Percentiles rank a stretch among this genome's conserved stretches.
These are phyloP conservation scores for Globisporangium lucens DNA, from an alignment of 352 stramenopile species.

Conservation along the genomic window DNA sequence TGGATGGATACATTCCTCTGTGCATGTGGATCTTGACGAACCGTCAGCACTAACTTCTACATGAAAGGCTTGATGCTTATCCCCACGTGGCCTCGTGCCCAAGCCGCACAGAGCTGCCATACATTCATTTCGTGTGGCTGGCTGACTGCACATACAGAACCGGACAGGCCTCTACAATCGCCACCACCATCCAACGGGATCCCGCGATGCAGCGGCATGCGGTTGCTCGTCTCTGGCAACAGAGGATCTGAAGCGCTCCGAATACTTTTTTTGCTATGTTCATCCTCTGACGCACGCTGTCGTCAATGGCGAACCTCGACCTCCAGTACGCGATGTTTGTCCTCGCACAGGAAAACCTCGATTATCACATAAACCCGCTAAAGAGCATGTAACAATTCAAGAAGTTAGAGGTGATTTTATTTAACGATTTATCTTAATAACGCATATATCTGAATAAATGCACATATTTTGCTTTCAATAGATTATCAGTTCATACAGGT, in stretches of 20 bases:
- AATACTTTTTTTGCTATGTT: neutral
- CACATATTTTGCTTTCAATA: too few relatives aligned
- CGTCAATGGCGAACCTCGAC: neutral
- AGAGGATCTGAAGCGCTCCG: neutral
- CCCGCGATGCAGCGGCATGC: neutral
- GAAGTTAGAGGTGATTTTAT: neutral
- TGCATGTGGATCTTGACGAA: neutral
- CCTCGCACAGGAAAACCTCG: neutral
- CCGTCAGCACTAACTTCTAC: neutral
- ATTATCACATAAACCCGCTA: neutral
- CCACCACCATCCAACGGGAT: neutral
- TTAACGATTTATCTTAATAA: neutral
- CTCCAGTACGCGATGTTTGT: neutral
- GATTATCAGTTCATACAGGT: too few relatives aligned
- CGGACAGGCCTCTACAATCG: neutral
- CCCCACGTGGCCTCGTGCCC: too few relatives aligned
- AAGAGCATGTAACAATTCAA: neutral
- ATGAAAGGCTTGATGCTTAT: too few relatives aligned
- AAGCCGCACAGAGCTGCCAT: too few relatives aligned
- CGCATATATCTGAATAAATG: neutral
- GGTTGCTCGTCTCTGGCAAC: neutral
- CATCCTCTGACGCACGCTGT: neutral
- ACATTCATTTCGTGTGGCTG: too few relatives aligned
- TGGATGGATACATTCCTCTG: neutral
- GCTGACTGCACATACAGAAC: neutral